Conservation (phyloP, 225 moss, liverwort and hornwort species). For the Pseudisothecium myosuroides region DNA sequence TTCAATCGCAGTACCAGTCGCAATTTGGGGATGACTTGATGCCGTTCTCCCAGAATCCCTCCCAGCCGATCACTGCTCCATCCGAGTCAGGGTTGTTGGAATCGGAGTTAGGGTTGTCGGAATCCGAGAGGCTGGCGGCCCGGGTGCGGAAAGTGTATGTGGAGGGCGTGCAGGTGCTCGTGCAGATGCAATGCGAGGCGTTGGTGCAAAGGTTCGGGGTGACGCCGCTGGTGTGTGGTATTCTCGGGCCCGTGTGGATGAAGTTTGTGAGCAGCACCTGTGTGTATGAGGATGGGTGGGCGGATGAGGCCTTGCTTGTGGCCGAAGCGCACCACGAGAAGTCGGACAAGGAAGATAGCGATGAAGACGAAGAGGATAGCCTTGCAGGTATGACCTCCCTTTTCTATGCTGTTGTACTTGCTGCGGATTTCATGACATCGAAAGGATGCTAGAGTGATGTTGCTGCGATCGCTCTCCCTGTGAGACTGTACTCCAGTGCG, state of each 20-base stretch:
- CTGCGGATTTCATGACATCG: neutral
- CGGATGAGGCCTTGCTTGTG: slow-evolving; percentile 62
- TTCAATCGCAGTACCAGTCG: slow-evolving; percentile 9
- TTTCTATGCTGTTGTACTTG: neutral
- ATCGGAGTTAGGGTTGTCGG: slow-evolving; percentile 1
- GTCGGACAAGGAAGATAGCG: slow-evolving; percentile 11
- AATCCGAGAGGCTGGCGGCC: slow-evolving; percentile 23
- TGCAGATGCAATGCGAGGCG: slow-evolving; percentile 83
- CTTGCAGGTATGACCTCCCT: neutral
- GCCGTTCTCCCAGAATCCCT: slow-evolving; percentile 1
- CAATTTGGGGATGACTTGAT: slow-evolving; percentile 19
- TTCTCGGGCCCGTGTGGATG: slow-evolving; percentile 82
- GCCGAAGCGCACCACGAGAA: slow-evolving; percentile 58
- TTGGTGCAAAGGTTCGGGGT: slow-evolving; percentile 65
- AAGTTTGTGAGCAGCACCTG: slow-evolving; percentile 65
- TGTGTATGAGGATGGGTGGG: slow-evolving; percentile 78
- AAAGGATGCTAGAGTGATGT: neutral
- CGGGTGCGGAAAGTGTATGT: slow-evolving; percentile 67
- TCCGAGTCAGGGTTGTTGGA: neutral
- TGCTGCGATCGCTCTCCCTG: neutral
- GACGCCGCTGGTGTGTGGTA: slow-evolving; percentile 74
- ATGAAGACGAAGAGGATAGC: slow-evolving; percentile 5
- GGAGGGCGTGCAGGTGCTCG: slow-evolving; percentile 62
- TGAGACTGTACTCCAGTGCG: neutral
- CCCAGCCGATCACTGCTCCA: neutral